phyloP scores from a whole-genome alignment of 2,329 filamentous ascomycete genomes.

The Hymenotorrendiella dingleyae region DNA sequence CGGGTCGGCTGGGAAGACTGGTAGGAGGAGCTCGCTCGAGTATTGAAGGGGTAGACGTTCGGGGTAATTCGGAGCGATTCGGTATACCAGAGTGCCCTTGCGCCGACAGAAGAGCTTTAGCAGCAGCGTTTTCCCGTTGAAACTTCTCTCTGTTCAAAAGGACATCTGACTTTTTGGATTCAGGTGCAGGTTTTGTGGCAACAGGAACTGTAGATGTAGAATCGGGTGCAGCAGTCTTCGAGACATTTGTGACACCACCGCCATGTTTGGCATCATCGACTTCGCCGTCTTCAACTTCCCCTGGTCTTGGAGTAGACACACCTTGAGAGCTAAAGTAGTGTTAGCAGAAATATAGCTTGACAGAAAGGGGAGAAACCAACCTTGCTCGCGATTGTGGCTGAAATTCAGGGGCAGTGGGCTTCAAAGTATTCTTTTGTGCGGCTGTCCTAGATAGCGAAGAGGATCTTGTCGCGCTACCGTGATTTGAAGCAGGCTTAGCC shows the following conservation, averaged over 20 bases:
- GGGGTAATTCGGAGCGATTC: conserved; percentile 19
- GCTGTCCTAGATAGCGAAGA: conserved; percentile 11
- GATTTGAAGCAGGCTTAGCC: conserved; percentile 1
- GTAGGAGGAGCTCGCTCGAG: conserved; percentile 20
- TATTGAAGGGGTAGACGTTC: conserved; percentile 10
- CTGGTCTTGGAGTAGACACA: conserved; percentile 26
- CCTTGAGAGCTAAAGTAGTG: conserved; percentile 26
- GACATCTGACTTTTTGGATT: conserved; percentile 21
- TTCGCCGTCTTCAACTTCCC: conserved; percentile 66
- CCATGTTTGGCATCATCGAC: conserved; percentile 53
- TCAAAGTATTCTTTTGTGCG: conserved; percentile 39
- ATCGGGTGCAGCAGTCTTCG: conserved; percentile 2
- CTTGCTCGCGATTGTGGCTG: conserved; percentile 42
- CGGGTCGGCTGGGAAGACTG: conserved; percentile 29
- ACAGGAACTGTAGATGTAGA: neutral
- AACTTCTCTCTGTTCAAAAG: conserved; percentile 25
- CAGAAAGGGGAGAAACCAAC: conserved; percentile 18
- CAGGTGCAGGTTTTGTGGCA: conserved; percentile 1
- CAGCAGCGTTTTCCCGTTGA: conserved; percentile 24
- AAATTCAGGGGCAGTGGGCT: conserved; percentile 58
- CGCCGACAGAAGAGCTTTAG: conserved; percentile 18
- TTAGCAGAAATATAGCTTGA: conserved; percentile 28
- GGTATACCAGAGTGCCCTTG: conserved; percentile 15
- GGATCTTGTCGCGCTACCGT: conserved; percentile 4
- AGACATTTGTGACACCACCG: conserved; percentile 4